Evolutionary conservation across 352 stramenopile genomes (phyloP).

Genomic region (Globisporangium heterothallicum): DNA sequence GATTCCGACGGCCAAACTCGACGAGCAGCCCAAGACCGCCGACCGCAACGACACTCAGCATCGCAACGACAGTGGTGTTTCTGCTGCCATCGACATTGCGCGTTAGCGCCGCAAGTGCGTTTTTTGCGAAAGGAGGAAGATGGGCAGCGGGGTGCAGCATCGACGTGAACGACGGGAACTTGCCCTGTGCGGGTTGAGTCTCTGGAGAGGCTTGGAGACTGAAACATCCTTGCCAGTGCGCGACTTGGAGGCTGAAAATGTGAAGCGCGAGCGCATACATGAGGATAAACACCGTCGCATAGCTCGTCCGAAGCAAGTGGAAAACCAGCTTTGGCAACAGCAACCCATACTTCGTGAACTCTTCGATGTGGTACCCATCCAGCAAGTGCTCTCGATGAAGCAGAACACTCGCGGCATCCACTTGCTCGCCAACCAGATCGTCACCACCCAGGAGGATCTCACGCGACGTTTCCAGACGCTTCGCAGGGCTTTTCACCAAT

Average conservation of each 20-base stretch:
- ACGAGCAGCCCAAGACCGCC: constrained; percentile 1
- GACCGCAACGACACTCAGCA: neutral
- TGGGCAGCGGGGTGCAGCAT: constrained; percentile 54
- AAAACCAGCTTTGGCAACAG: constrained; percentile 44
- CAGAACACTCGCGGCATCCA: constrained; percentile 17
- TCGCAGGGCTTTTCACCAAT: constrained; percentile 32
- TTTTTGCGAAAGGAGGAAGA: constrained; percentile 23
- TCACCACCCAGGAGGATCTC: constrained; percentile 31
- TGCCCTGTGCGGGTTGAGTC: constrained; percentile 8
- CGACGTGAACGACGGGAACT: constrained; percentile 49
- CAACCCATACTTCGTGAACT: constrained; percentile 41
- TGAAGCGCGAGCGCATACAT: constrained; percentile 64
- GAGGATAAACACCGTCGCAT: constrained; percentile 41
- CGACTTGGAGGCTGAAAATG: constrained; percentile 59
- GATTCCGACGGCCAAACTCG: constrained; percentile 11
- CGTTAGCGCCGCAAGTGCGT: constrained; percentile 2
- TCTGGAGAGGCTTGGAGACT: constrained; percentile 26
- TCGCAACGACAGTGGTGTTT: neutral
- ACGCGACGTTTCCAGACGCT: constrained; percentile 39
- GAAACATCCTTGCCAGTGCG: constrained; percentile 65
- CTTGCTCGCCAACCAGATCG: neutral
- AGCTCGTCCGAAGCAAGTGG: constrained; percentile 40
- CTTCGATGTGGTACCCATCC: constrained; percentile 42
- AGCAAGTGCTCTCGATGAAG: constrained; percentile 44
- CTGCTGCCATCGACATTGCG: neutral